Evolutionary conservation across 1,139 yeast genomes (phyloP).

Genomic region (Debaryomyces subglobosus): DNA sequence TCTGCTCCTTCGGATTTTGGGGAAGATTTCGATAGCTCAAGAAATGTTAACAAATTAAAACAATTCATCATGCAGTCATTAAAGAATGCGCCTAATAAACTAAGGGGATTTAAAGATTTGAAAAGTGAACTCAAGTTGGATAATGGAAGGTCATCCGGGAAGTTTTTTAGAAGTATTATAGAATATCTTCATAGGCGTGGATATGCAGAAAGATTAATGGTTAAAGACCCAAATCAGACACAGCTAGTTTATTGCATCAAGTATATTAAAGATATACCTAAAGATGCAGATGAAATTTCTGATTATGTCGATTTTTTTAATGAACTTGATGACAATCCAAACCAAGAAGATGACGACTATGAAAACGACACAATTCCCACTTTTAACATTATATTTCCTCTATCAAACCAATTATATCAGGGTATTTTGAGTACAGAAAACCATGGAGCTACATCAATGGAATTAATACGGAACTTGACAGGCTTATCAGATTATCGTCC

Average conservation of each 20-base stretch:
- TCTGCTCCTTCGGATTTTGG: constrained; percentile 30
- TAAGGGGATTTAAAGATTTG: constrained; percentile 69
- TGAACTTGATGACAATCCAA: constrained; percentile 17
- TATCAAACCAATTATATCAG: constrained; percentile 63
- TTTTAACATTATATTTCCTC: constrained; percentile 60
- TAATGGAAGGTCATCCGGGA: constrained; percentile 43
- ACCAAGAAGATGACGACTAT: constrained; percentile 19
- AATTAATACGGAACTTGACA: constrained; percentile 48
- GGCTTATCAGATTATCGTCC: constrained; percentile 58
- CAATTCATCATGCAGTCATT: constrained; percentile 54
- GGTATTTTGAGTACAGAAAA: constrained; percentile 40
- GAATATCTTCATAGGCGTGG: constrained; percentile 54
- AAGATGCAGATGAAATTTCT: constrained; percentile 27
- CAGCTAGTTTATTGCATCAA: constrained; percentile 60
- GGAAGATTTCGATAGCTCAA: constrained; percentile 30
- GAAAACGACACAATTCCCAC: constrained; percentile 26
- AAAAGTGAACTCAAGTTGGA: constrained; percentile 63
- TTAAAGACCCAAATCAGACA: constrained; percentile 52
- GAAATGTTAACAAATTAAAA: constrained; percentile 35
- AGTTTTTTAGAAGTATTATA: constrained; percentile 56
- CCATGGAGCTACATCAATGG: constrained; percentile 62
- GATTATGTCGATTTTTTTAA: constrained; percentile 27
- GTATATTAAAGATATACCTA: constrained; percentile 56
- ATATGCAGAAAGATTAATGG: constrained; percentile 59
- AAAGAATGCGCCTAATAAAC: constrained; percentile 65